These are phyloP conservation scores for Gamarada debralockiae DNA, from an alignment of 495 filamentous ascomycete genomes.

Conservation along the genomic window DNA sequence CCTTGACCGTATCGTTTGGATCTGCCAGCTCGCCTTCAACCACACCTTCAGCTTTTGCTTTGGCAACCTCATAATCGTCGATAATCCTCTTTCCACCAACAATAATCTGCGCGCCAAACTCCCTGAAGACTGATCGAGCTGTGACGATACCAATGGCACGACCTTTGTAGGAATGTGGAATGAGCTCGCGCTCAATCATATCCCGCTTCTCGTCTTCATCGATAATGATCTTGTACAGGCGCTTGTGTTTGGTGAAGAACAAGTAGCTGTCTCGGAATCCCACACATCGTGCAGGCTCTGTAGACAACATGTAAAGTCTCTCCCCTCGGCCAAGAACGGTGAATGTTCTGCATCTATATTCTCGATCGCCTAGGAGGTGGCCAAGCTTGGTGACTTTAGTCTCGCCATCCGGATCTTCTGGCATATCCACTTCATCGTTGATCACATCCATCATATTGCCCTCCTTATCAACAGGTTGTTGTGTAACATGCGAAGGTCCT, in stretches of 20 bases:
- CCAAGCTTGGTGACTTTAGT: constrained; percentile 89
- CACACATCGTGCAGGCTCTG: constrained; percentile 92
- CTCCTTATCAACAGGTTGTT: constrained; percentile 90
- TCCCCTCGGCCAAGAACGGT: constrained; percentile 85
- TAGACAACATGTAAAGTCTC: constrained; percentile 94
- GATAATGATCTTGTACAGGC: constrained; percentile 85
- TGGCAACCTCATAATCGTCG: constrained; percentile 86
- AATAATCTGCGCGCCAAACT: constrained; percentile 92
- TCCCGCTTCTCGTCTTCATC: constrained; percentile 85
- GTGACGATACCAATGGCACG: constrained; percentile 97
- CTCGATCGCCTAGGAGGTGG: constrained; percentile 71
- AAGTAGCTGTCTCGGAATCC: constrained; percentile 96
- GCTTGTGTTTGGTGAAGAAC: constrained; percentile 93
- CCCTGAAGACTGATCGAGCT: constrained; percentile 91
- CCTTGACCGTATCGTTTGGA: constrained; percentile 47
- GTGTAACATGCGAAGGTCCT: constrained; percentile 68
- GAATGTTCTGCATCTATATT: constrained; percentile 93
- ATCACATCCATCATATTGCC: constrained; percentile 89
- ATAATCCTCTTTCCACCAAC: constrained; percentile 80
- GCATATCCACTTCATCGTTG: constrained; percentile 84
- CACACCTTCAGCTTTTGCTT: constrained; percentile 72
- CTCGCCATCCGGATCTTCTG: constrained; percentile 85
- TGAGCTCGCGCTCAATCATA: constrained; percentile 86
- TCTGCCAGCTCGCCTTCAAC: constrained; percentile 86
- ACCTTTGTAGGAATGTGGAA: constrained; percentile 97